Conservation (phyloP, 257 asterid genomes). For the Anisodus acutangulus region DNA sequence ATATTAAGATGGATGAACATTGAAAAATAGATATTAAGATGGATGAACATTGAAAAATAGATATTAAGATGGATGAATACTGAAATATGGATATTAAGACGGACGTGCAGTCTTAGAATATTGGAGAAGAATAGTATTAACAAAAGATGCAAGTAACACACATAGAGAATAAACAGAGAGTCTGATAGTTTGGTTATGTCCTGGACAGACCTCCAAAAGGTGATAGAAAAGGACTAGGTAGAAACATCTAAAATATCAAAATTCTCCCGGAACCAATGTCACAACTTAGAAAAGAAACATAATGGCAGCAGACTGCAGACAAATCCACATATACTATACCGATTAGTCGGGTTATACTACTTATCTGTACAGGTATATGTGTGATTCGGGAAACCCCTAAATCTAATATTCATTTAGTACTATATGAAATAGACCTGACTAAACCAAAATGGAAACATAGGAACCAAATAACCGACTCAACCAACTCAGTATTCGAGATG, state of each 20-base stretch:
- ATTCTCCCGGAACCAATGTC: slow-evolving; percentile 1
- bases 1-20: slow-evolving; percentile 7
- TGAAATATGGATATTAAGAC: background rate
- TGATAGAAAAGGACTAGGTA: slow-evolving; percentile 22
- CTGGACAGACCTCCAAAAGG: slow-evolving; percentile 3
- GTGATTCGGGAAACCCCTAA: background rate
- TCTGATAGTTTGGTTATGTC: background rate
- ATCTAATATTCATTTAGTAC: background rate
- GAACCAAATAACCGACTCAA: background rate
- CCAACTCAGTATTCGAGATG: background rate
- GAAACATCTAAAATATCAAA: background rate
- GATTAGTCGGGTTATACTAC: background rate
- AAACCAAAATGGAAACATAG: slow-evolving; percentile 22
- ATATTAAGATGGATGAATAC: background rate
- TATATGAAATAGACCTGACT: background rate
- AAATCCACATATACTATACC: slow-evolving; percentile 7
- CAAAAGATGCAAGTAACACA: background rate
- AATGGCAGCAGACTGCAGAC: background rate
- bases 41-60: background rate
- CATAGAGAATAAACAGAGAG: background rate
- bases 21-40: background rate
- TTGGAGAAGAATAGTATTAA: background rate
- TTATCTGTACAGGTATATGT: background rate
- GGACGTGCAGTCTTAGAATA: background rate
- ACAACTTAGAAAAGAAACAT: slow-evolving; percentile 1